Conservation (phyloP, 495 filamentous ascomycete species). For the Aspergillus saccharolyticus region DNA sequence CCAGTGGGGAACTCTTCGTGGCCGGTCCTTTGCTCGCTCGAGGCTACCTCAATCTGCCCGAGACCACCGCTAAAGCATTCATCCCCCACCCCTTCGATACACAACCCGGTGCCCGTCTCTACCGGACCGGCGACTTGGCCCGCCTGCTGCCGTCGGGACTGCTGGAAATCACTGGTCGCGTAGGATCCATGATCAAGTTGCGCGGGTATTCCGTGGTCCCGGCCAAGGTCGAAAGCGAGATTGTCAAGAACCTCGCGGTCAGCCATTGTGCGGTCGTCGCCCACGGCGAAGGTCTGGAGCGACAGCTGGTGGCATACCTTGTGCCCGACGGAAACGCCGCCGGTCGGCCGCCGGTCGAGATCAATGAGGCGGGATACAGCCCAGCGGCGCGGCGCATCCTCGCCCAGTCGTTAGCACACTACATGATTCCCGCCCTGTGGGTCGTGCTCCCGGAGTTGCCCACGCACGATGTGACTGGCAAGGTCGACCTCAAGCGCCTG, state of each 20-base stretch:
- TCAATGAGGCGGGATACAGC: conserved; percentile 57
- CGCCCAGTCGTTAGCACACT: conserved; percentile 55
- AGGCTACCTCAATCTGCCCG: conserved; percentile 76
- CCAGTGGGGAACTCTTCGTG: conserved; percentile 75
- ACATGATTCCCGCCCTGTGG: conserved; percentile 68
- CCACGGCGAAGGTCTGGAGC: conserved; percentile 60
- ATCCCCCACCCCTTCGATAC: conserved; percentile 52
- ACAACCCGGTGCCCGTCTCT: conserved; percentile 51
- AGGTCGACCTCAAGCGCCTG: conserved; percentile 58
- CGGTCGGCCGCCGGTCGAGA: conserved; percentile 48
- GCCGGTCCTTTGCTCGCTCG: conserved; percentile 74
- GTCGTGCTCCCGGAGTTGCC: conserved; percentile 55
- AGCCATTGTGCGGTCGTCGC: conserved; percentile 54
- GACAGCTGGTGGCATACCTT: conserved; percentile 63
- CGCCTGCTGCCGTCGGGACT: conserved; percentile 60
- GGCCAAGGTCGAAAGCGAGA: conserved; percentile 68
- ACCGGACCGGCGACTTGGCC: conserved; percentile 83
- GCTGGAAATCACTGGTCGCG: conserved; percentile 78
- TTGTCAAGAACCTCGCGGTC: conserved; percentile 55
- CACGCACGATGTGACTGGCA: conserved; percentile 62
- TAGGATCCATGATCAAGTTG: conserved; percentile 73
- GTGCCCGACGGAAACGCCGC: conserved; percentile 48
- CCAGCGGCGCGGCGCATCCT: conserved; percentile 51
- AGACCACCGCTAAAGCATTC: conserved; percentile 71
- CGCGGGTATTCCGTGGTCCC: conserved; percentile 75